A percentile compares a stretch with the other conserved stretches of the same genome.
These are phyloP conservation scores for Eucalyptus virginea DNA, from an alignment of 345 rosid genomes.

Conservation along the genomic window DNA sequence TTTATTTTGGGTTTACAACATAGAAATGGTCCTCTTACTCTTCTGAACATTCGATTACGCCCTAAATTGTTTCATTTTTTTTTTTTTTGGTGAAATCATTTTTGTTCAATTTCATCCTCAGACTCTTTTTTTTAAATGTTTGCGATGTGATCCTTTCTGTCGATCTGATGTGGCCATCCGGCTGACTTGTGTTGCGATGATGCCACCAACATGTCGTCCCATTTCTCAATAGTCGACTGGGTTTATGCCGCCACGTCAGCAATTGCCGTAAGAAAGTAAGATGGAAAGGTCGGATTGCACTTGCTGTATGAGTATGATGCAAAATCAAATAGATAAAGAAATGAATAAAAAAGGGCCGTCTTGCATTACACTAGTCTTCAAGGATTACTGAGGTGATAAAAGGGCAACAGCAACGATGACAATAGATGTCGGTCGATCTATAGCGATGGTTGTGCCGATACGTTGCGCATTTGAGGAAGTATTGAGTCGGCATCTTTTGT, in stretches of 20 bases:
- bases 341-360: not conserved
- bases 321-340: not conserved
- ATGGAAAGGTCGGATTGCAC: not conserved
- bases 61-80: not conserved
- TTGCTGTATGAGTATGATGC: too few species aligned
- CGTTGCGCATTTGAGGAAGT: not conserved
- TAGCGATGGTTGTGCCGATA: not conserved
- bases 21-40: not conserved
- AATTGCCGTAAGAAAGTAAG: not conserved
- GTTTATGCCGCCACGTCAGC: not conserved
- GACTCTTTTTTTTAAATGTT: not conserved
- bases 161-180: not conserved
- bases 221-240: not conserved
- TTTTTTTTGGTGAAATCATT: too few species aligned
- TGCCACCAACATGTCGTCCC: not conserved
- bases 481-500: not conserved
- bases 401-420: not conserved
- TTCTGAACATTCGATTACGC: not conserved
- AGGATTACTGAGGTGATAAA: not conserved
- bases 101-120: not conserved
- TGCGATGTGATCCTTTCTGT: not conserved
- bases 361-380: not conserved
- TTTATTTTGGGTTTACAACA: not conserved
- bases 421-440: not conserved
- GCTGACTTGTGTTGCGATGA: conserved; percentile 24